Evolutionary conservation across 768 basidiomycete species (phyloP).

Genomic region (Pisolithus orientalis): DNA sequence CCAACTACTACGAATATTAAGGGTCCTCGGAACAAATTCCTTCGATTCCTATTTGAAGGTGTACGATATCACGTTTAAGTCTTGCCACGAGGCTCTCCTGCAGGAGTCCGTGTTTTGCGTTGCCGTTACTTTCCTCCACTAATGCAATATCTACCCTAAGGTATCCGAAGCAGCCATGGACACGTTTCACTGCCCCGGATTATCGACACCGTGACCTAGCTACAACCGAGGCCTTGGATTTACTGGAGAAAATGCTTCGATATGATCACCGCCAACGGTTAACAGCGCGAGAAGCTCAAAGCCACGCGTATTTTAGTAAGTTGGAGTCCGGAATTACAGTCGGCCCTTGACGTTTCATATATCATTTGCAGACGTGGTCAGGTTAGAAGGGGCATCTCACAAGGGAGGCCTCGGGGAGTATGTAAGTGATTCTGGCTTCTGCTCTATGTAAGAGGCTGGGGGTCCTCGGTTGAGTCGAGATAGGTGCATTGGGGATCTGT

Average conservation of each 20-base stretch:
- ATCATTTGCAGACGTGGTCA: conserved; percentile 36
- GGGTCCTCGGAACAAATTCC: conserved; percentile 61
- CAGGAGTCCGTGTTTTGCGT: conserved; percentile 30
- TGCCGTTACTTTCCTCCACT: background rate
- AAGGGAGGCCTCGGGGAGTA: conserved; percentile 36
- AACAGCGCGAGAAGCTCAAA: conserved; percentile 61
- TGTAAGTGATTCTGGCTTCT: conserved; percentile 45
- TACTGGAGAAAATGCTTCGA: conserved; percentile 58
- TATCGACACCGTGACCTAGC: conserved; percentile 44
- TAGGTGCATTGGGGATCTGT: background rate
- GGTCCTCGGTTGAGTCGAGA: background rate
- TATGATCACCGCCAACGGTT: conserved; percentile 68
- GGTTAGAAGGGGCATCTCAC: conserved; percentile 39
- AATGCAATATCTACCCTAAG: conserved; percentile 19
- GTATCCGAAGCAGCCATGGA: conserved; percentile 63
- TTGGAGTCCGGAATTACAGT: conserved; percentile 13
- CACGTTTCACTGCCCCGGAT: conserved; percentile 50
- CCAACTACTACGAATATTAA: conserved; percentile 64
- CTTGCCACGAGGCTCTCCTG: conserved; percentile 52
- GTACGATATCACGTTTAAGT: conserved; percentile 63
- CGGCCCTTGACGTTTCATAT: conserved; percentile 13
- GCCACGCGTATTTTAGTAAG: conserved; percentile 60
- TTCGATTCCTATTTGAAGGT: conserved; percentile 54
- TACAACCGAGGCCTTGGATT: conserved; percentile 57
- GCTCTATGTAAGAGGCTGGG: conserved; percentile 27